Evolutionary conservation across 2,329 filamentous ascomycete species (phyloP).

Genomic region (Colletotrichum sp.): DNA sequence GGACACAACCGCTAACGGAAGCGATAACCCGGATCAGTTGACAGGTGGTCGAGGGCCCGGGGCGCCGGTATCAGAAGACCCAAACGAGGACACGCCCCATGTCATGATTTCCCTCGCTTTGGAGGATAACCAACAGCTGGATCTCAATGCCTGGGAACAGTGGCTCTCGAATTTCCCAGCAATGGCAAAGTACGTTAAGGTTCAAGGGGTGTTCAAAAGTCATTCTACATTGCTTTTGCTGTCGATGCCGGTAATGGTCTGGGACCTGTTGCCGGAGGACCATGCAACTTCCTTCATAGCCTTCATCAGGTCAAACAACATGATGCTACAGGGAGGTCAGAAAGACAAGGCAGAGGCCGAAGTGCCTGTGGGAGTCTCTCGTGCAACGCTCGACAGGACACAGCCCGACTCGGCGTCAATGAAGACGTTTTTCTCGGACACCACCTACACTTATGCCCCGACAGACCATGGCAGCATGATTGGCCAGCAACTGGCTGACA

Average conservation of each 20-base stretch:
- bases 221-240: constrained; percentile 63
- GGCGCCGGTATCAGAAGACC: constrained; percentile 36
- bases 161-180: constrained; percentile 63
- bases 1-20: constrained; percentile 20
- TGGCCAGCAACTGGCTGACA: background rate
- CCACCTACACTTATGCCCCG: background rate
- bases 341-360: background rate
- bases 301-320: constrained; percentile 18
- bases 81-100: constrained; percentile 61
- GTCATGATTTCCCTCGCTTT: constrained; percentile 66
- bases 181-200: constrained; percentile 63
- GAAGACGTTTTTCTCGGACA: constrained; percentile 7
- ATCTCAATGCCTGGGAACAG: constrained; percentile 63
- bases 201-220: constrained; percentile 66
- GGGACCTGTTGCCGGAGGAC: constrained; percentile 64
- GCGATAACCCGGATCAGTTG: background rate
- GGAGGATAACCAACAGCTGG: constrained; percentile 60
- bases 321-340: background rate
- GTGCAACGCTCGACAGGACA: background rate
- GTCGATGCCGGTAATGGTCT: constrained; percentile 64
- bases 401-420: background rate
- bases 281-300: constrained; percentile 59
- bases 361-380: background rate
- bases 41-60: constrained; percentile 7
- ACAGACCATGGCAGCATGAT: background rate